Evolutionary conservation across 768 basidiomycete genomes (phyloP).

Genomic region (Amanita polypyramis): DNA sequence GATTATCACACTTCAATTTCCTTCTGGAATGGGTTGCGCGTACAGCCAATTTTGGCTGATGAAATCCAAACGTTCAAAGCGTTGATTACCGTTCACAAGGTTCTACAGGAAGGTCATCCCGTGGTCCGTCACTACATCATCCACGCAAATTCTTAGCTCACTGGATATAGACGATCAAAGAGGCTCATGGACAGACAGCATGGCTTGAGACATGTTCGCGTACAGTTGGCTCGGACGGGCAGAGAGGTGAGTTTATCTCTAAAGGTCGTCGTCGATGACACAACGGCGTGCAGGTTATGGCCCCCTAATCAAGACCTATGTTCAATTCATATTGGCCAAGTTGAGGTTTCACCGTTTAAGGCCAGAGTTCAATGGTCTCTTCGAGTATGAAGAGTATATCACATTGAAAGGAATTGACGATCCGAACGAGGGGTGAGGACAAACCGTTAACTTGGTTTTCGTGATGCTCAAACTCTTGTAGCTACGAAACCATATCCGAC

Average conservation of each 20-base stretch:
- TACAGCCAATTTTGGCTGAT: conserved; percentile 93
- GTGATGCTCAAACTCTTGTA: conserved; percentile 21
- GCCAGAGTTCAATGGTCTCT: conserved; percentile 96
- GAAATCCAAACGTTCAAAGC: conserved; percentile 99
- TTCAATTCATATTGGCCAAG: conserved; percentile 91
- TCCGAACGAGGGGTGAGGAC: conserved; percentile 91
- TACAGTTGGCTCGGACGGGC: conserved; percentile 70
- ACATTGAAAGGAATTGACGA: conserved; percentile 96
- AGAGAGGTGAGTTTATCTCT: conserved; percentile 45
- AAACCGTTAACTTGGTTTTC: not conserved
- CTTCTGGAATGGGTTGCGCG: conserved; percentile 95
- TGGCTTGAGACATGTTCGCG: conserved; percentile 98
- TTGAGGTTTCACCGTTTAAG: conserved; percentile 91
- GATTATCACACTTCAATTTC: conserved; percentile 97
- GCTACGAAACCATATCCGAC: conserved; percentile 96
- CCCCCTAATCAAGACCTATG: conserved; percentile 88
- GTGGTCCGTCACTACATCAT: conserved; percentile 37
- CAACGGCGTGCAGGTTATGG: conserved; percentile 61
- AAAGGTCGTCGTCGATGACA: not conserved
- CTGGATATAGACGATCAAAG: conserved; percentile 76
- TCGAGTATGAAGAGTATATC: conserved; percentile 98
- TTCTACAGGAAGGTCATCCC: conserved; percentile 96
- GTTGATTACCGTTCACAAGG: conserved; percentile 94
- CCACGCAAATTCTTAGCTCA: conserved; percentile 1
- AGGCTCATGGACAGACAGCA: conserved; percentile 91